Evolutionary conservation across 1,284 basidiomycete species (phyloP), one percentile per base, ranked within the genome.

Genomic region (Meripilus lineatus): DNA sequence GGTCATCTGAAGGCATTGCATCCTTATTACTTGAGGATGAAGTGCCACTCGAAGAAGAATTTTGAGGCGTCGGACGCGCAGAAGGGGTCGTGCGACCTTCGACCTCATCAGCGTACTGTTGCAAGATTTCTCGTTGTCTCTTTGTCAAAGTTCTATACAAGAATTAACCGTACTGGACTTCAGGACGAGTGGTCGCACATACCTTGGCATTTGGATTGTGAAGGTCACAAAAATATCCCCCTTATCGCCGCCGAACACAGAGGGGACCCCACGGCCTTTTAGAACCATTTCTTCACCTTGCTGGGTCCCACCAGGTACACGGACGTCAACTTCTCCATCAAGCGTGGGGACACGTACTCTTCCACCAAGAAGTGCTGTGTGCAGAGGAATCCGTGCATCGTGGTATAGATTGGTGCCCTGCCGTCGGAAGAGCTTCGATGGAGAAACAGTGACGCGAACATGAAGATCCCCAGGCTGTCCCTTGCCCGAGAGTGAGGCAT

Each of bases 251-350:
- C 78, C 78, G 62, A 78, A 78, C 13, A 89, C 73, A 38, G 79
- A 76, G 44, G 84, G 73, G 35, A 98, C 83, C 32, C 96, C 96
- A 47, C 91, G 83, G 25, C 86, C 85, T 68, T 89, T 90, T 56
- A 99, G 68, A 13, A 97, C 87, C 79, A 96, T 95, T 66, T 98
- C 93, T 68, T 99, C 93, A 15, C 93, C 94, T 57, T 89, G 91
- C 66, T 99, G 95, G 2, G 96, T 98, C 36, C 96, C 95, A 26
- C 77, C 75, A 37, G 94, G 92, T 39, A 99, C 82, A 49, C 91
- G 86, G 39, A 99, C 91, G 50, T 98, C 93, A 7, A 98, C 93
- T 44, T 96, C 91, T 33, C 94, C 92, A 54, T 99, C 94, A 22
- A 99, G 72, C 20, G 96, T 99, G 20, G 94, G 94, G 38, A 99